Conservation (phyloP, 352 stramenopile species). For the Pythium biforme region DNA sequence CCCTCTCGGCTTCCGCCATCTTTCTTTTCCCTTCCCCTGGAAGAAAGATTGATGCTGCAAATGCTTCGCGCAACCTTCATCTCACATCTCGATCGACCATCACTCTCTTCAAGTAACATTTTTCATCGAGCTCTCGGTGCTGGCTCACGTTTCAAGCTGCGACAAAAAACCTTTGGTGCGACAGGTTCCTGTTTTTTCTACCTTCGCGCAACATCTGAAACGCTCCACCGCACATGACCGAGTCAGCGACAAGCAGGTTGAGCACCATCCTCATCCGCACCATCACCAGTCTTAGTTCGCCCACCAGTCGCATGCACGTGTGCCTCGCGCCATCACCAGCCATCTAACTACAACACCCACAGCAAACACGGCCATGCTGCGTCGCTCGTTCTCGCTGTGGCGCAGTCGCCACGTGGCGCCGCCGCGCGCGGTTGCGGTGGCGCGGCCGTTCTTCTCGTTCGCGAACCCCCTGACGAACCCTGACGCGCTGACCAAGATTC, state of each 20-base stretch:
- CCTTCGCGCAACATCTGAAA: constrained; percentile 16
- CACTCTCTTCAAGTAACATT: constrained; percentile 7
- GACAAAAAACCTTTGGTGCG: constrained; percentile 7
- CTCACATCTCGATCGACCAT: neutral
- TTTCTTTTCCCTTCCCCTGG: neutral
- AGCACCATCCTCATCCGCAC: neutral
- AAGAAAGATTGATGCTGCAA: neutral
- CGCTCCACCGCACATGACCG: neutral
- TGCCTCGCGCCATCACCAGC: neutral
- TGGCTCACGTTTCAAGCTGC: neutral
- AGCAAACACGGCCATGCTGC: constrained; percentile 23
- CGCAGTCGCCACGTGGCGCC: neutral
- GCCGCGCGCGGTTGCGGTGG: neutral
- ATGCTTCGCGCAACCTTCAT: constrained; percentile 9
- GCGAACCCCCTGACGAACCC: constrained; percentile 34
- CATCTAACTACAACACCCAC: no score
- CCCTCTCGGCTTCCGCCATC: neutral
- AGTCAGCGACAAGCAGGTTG: neutral
- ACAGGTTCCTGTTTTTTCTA: neutral
- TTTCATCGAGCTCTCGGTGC: constrained; percentile 1
- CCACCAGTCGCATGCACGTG: constrained; percentile 1
- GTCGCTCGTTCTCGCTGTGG: constrained; percentile 10
- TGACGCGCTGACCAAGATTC: constrained; percentile 59
- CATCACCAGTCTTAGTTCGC: neutral
- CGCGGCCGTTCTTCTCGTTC: constrained; percentile 58